Percentiles rank a stretch among this genome's conserved stretches.
These are phyloP conservation scores for Ramaria sp. DNA, from an alignment of 768 basidiomycete species.

Conservation along the genomic window DNA sequence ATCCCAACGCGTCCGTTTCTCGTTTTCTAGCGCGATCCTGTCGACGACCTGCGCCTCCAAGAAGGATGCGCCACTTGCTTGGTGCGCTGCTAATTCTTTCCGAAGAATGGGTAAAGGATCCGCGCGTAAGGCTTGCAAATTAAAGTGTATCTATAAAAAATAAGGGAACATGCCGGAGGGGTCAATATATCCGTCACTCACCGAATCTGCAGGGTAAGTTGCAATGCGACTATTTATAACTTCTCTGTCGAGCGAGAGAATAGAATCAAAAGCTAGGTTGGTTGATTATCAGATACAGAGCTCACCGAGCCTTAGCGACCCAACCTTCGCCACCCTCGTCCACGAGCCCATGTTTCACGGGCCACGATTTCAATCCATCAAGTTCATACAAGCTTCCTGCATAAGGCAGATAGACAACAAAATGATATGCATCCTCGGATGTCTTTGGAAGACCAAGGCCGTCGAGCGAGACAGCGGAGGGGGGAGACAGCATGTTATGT, in stretches of 20 bases:
- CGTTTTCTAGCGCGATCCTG: conserved; percentile 53
- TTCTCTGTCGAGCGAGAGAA: conserved; percentile 34
- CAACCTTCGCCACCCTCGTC: conserved; percentile 68
- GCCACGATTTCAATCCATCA: conserved; percentile 74
- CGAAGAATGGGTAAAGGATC: conserved; percentile 68
- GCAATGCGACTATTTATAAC: conserved; percentile 83
- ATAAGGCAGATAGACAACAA: conserved; percentile 85
- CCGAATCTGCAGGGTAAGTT: conserved; percentile 82
- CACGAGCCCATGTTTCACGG: conserved; percentile 73
- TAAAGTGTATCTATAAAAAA: conserved; percentile 70
- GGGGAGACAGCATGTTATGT: conserved; percentile 90
- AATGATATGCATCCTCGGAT: conserved; percentile 87
- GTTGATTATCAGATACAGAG: neutral
- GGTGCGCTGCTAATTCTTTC: conserved; percentile 41
- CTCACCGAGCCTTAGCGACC: conserved; percentile 69
- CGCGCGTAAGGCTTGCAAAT: conserved; percentile 76
- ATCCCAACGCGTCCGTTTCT: conserved; percentile 73
- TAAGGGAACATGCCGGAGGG: neutral
- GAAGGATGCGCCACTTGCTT: conserved; percentile 16
- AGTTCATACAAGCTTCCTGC: conserved; percentile 85
- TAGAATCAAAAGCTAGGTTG: neutral
- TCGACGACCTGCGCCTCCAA: conserved; percentile 44
- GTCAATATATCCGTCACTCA: conserved; percentile 28
- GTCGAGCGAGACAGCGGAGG: conserved; percentile 78
- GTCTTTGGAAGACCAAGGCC: conserved; percentile 63